Base-by-base conservation (phyloP, 2,329 filamentous ascomycete species). In the Penicillium sp. region DNA sequence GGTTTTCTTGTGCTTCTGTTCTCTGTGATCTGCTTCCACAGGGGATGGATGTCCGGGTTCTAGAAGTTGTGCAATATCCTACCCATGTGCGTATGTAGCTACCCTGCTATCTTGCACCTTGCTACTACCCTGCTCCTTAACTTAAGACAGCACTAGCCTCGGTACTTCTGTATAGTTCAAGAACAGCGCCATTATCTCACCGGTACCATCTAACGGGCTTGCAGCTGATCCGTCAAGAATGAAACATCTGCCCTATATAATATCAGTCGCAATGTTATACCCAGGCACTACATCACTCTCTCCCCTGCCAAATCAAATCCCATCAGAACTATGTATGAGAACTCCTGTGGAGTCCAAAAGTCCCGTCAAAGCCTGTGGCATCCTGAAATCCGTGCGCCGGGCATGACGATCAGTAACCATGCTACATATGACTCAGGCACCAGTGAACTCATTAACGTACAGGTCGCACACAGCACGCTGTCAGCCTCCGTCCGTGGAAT, bases 401-500 rank as follows among this genome's bases (percentile, higher is more conserved):
- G 16, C 8, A 34, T 34, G n/a, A 16, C 31, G 31, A 34, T 32
- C 29, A 31, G 8, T 8, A 9, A 26, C 6, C 23, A 6, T 3
- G 8, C 23, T 24, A 26, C n/a, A 18, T 11, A 16, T 34, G 29
- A 32, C 29, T 32, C 31, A 34, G 31, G 31, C 31, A 23, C 35
- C 35, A 43, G 7, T 27, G 10, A 20, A 23, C 31, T 20, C 37
- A 23, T n/a, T 23, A 23, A 37, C 34, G 41, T 6, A 4, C 13
- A 27, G 35, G 34, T 27, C 39, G 24, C 29, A 34, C 37, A 41
- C 26, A 34, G n/a, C 22, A 34, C 44, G 31, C 39, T 37, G 20
- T 37, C 35, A 37, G 35, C 35, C 34, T 29, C 16, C 44, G 46
- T 39, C 53, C 51, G 50, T 54, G 54, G 54, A 51, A 50, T 51